Percentiles rank a stretch among this genome's conserved stretches.
Conservation (phyloP, 345 rosid species). For the Moringa oleifera region DNA sequence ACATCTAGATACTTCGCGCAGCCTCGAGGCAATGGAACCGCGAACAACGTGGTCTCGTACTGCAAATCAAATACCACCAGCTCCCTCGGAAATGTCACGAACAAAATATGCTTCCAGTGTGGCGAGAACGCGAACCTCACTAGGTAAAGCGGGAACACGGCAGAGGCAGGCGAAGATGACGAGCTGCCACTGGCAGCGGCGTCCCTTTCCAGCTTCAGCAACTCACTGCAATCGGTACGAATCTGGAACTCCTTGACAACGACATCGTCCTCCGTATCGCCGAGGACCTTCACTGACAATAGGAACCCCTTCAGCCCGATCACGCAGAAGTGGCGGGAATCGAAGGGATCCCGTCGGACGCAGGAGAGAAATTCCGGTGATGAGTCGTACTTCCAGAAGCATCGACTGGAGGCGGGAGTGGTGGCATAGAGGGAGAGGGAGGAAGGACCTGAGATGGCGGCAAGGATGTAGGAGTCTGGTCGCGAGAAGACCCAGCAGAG, state of each 20-base stretch:
- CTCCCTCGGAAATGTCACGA: slow-evolving; percentile 87
- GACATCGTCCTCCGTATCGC: slow-evolving; percentile 61
- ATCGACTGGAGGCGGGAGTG: slow-evolving; percentile 24
- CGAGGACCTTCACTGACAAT: slow-evolving; percentile 63
- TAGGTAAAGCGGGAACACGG: slow-evolving; percentile 54
- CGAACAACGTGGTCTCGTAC: slow-evolving; percentile 57
- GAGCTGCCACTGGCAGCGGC: slow-evolving; percentile 28
- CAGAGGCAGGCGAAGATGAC: slow-evolving; percentile 65
- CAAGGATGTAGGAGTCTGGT: slow-evolving; percentile 51
- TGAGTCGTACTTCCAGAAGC: slow-evolving; percentile 81
- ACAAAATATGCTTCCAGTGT: slow-evolving; percentile 70
- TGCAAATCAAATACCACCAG: slow-evolving; percentile 82
- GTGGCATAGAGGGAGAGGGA: slow-evolving; percentile 50
- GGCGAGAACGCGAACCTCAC: slow-evolving; percentile 79
- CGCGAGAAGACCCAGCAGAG: slow-evolving; percentile 73
- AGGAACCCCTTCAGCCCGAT: slow-evolving; percentile 73
- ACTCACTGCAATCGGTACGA: slow-evolving; percentile 55
- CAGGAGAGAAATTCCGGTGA: slow-evolving; percentile 75
- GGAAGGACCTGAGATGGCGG: slow-evolving; percentile 72
- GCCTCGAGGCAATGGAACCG: slow-evolving; percentile 72
- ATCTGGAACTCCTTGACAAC: slow-evolving; percentile 58
- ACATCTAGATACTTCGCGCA: slow-evolving; percentile 87
- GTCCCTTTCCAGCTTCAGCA: slow-evolving; percentile 65
- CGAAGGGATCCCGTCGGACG: slow-evolving; percentile 82
- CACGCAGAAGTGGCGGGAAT: slow-evolving; percentile 76